Conservation (phyloP, 768 basidiomycete species). For the Stropharia rugosoannulata region DNA sequence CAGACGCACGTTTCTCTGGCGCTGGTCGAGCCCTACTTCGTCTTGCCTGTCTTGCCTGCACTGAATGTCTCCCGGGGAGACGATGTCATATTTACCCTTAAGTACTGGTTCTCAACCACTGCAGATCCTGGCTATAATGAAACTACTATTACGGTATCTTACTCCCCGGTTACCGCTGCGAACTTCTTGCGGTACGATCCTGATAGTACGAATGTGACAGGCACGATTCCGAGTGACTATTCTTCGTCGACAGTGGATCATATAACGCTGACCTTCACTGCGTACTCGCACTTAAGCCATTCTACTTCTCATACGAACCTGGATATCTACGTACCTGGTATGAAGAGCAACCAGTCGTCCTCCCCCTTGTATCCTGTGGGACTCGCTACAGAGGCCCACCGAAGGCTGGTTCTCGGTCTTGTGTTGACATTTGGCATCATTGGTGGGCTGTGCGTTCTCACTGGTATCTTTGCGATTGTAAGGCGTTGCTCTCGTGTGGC, state of each 20-base stretch:
- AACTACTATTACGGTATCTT: constrained; percentile 53
- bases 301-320: constrained; percentile 70
- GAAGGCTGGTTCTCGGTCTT: constrained; percentile 54
- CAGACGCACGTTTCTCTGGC: constrained; percentile 63
- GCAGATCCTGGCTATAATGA: constrained; percentile 28
- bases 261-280: constrained; percentile 60
- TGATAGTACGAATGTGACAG: constrained; percentile 43
- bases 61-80: constrained; percentile 52
- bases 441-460: constrained; percentile 57
- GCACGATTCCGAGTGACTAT: constrained; percentile 46
- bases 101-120: constrained; percentile 51
- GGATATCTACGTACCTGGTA: constrained; percentile 44
- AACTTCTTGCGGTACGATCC: constrained; percentile 57
- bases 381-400: constrained; percentile 42
- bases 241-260: constrained; percentile 35
- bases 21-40: constrained; percentile 75
- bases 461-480: constrained; percentile 52
- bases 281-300: constrained; percentile 63
- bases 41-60: constrained; percentile 51
- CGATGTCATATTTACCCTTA: constrained; percentile 51
- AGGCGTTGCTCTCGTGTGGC: constrained; percentile 56
- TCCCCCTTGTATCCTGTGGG: constrained; percentile 31
- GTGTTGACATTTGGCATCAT: constrained; percentile 61
- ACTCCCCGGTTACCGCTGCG: constrained; percentile 47
- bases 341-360: constrained; percentile 31